Percentiles rank a stretch among this genome's conserved stretches.
Conservation (phyloP, 1,139 yeast species). For the Pichia sp. region DNA sequence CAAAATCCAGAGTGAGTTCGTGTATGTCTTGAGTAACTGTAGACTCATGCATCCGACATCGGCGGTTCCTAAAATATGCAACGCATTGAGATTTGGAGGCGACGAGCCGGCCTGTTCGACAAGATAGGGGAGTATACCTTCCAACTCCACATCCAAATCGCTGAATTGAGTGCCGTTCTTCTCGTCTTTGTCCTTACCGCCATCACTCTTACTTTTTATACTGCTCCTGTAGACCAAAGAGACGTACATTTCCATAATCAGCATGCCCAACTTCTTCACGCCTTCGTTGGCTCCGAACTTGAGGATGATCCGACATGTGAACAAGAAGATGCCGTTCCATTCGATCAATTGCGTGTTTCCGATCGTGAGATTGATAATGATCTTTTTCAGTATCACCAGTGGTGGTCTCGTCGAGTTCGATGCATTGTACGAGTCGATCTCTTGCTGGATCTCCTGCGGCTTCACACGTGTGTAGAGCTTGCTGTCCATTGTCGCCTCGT, state of each 20-base stretch:
- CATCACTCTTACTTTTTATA: neutral
- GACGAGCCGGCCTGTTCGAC: neutral
- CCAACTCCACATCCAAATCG: conserved; percentile 1
- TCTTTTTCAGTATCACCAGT: conserved; percentile 60
- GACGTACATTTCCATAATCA: conserved; percentile 6
- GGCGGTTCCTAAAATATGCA: conserved; percentile 5
- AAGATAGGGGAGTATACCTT: neutral
- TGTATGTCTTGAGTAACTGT: neutral
- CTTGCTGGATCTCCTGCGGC: conserved; percentile 27
- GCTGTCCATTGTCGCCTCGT: conserved; percentile 21
- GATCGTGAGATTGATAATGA: conserved; percentile 80
- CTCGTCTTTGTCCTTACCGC: neutral
- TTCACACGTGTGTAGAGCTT: conserved; percentile 27
- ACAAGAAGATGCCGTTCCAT: conserved; percentile 1
- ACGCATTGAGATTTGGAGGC: conserved; percentile 1
- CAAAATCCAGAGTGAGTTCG: conserved; percentile 1
- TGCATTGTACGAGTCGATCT: conserved; percentile 20
- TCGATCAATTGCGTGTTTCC: conserved; percentile 48
- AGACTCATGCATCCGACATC: neutral
- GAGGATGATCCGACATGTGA: neutral
- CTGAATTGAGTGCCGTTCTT: too few relatives aligned
- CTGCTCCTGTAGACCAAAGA: neutral
- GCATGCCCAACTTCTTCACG: conserved; percentile 2
- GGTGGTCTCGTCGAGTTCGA: conserved; percentile 17
- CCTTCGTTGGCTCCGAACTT: conserved; percentile 1